Evolutionary conservation across 1,139 yeast species (phyloP).

Genomic region (Pichia sp.): DNA sequence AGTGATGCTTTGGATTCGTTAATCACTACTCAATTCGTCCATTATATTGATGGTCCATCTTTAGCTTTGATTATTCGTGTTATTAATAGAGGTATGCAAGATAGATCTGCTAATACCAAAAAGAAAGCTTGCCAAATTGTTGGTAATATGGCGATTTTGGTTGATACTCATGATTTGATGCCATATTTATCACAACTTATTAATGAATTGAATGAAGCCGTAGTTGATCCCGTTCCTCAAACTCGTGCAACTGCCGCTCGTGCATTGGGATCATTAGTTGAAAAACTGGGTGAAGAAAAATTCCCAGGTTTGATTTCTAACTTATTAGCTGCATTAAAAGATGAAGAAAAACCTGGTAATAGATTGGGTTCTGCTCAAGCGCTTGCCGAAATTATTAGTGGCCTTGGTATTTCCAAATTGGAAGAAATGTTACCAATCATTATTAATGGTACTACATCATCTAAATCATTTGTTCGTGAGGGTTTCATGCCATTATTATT

Average conservation of each 20-base stretch:
- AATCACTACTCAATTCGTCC: slow-evolving; percentile 88
- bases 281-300: slow-evolving; percentile 89
- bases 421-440: slow-evolving; percentile 84
- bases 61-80: slow-evolving; percentile 92
- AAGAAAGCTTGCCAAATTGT: slow-evolving; percentile 96
- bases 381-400: slow-evolving; percentile 85
- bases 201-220: slow-evolving; percentile 79
- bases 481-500: slow-evolving; percentile 89
- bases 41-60: slow-evolving; percentile 96
- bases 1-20: slow-evolving; percentile 82
- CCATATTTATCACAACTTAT: slow-evolving; percentile 79
- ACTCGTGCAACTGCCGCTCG: slow-evolving; percentile 97
- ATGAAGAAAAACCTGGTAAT: slow-evolving; percentile 81
- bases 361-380: slow-evolving; percentile 98
- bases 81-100: slow-evolving; percentile 90
- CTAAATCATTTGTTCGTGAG: slow-evolving; percentile 71
- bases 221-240: slow-evolving; percentile 98
- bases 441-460: slow-evolving; percentile 61
- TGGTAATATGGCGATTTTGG: slow-evolving; percentile 95
- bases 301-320: slow-evolving; percentile 91
- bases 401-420: slow-evolving; percentile 78
- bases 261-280: slow-evolving; percentile 93
- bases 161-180: slow-evolving; percentile 75
- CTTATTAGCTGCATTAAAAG: slow-evolving; percentile 68
- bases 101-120: slow-evolving; percentile 85